Base-by-base conservation (phyloP, 768 basidiomycete species). In the Lyophyllum shimeji region DNA sequence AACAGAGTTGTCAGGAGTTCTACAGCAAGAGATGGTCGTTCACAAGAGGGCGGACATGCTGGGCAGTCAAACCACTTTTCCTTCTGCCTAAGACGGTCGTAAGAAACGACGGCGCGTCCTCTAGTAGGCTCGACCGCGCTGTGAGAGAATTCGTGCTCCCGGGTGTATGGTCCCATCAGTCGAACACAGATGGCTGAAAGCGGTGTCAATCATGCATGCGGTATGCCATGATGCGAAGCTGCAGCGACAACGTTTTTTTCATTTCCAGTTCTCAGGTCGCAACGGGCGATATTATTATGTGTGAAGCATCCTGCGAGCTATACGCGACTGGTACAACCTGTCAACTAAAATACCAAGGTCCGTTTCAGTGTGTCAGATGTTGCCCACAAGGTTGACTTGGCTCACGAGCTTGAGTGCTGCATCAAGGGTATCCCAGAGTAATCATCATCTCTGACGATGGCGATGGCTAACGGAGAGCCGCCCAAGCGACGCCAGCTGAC, bases 401-500 rank as follows among this genome's bases (percentile, higher is more conserved):
- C 50, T 20, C 23, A n/a, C 39, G 21, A 42, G 15, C 9, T 34
- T 49, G 17, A 40, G n/a, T 40, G 45, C 45, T 24, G 45, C 17
- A 40, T 40, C 39, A 40, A 40, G 39, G 39, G 39, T 5, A 29
- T 9, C 3, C 8, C 25, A 12, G 9, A 48, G 27, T 4, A 48
- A 18, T 9, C 3, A 17, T 48, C 24, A 46, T 31, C 1, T 20
- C 17, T 23, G 13, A 24, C 15, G 12, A 27, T 6, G 18, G 52
- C 6, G 15, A 29, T 39, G n/a, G 25, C 46, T 11, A 21, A 20
- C 46, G 47, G 47, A 48, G 47, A 29, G 40, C 54, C 54, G 54
- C 54, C 54, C 42, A 54, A 39, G 53, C 45, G 53, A 48, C 53
- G 53, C 18, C 53, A 31, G 37, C 12, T 37, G 45, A 18, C 43